These are phyloP conservation scores for Suhomyces sp. DNA, from an alignment of 805 yeast species.

Conservation along the genomic window DNA sequence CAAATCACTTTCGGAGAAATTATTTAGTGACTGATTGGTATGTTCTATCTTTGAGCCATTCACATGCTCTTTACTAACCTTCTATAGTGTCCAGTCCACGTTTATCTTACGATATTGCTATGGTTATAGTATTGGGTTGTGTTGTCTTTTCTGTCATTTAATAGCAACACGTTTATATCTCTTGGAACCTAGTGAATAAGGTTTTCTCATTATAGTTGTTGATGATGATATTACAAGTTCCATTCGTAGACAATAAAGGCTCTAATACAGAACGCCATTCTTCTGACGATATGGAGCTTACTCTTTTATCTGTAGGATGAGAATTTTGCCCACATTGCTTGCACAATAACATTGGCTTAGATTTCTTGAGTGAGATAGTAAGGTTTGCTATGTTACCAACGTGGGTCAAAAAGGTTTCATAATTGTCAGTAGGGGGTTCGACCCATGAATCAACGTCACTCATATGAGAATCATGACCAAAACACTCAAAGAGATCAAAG, in stretches of 20 bases:
- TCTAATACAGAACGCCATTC: conserved; percentile 20
- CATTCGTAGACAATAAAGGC: conserved; percentile 14
- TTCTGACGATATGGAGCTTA: conserved; percentile 11
- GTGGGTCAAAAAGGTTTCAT: conserved; percentile 19
- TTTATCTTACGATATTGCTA: not conserved
- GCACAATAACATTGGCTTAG: conserved; percentile 25
- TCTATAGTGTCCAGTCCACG: too few relatives aligned
- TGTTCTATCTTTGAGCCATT: too few relatives aligned
- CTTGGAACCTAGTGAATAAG: conserved; percentile 8
- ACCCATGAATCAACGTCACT: conserved; percentile 15
- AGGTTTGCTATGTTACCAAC: conserved; percentile 19
- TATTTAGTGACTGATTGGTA: too few relatives aligned
- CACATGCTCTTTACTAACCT: too few relatives aligned
- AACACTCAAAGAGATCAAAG: conserved; percentile 28
- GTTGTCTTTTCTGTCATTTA: not conserved
- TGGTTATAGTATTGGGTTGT: not conserved
- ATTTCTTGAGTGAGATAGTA: conserved; percentile 24
- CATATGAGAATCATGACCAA: conserved; percentile 1
- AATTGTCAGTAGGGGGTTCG: conserved; percentile 21
- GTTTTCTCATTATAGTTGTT: conserved; percentile 14
- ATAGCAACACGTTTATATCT: not conserved
- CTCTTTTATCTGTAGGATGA: conserved; percentile 3
- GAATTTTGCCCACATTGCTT: conserved; percentile 31
- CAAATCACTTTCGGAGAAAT: too few relatives aligned
- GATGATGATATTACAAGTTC: conserved; percentile 14